Percentiles rank a stretch among this genome's conserved stretches.
Conservation (phyloP, 129 eudicot genomes). For the Silybum marianum region DNA sequence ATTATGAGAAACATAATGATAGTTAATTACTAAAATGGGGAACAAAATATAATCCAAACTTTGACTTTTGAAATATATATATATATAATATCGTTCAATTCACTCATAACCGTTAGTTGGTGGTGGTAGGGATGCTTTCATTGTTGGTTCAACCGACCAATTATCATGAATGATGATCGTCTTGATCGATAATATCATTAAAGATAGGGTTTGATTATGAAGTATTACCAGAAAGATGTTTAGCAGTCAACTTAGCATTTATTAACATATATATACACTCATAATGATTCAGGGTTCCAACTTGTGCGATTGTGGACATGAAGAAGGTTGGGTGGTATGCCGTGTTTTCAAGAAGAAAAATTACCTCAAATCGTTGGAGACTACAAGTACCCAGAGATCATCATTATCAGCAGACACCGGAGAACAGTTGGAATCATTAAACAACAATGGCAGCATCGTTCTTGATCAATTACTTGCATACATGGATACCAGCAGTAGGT, state of each 20-base stretch:
- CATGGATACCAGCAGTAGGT: conserved; percentile 36
- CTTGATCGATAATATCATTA: too few species aligned
- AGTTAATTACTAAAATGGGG: too few species aligned
- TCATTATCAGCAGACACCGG: conserved; percentile 18
- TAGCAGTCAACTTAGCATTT: background rate
- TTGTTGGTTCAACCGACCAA: background rate
- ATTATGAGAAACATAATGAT: too few species aligned
- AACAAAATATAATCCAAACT: too few species aligned
- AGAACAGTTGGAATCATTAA: conserved; percentile 15
- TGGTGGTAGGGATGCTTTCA: background rate
- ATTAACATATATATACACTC: background rate
- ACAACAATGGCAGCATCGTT: conserved; percentile 31
- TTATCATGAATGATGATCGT: too few species aligned
- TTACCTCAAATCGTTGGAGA: conserved; percentile 44
- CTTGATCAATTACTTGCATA: conserved; percentile 54
- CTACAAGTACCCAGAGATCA: conserved; percentile 30
- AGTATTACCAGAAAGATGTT: background rate
- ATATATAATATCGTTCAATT: background rate
- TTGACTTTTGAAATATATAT: too few species aligned
- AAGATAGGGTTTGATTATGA: background rate
- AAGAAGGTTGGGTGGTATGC: conserved; percentile 90
- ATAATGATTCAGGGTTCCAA: conserved; percentile 26
- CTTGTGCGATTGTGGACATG: conserved; percentile 42
- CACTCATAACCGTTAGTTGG: conserved; percentile 1
- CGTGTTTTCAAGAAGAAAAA: conserved; percentile 84